Evolutionary conservation across 1,284 basidiomycete genomes (phyloP), one percentile per base, ranked within the genome.

Genomic region (Puccinia horiana): DNA sequence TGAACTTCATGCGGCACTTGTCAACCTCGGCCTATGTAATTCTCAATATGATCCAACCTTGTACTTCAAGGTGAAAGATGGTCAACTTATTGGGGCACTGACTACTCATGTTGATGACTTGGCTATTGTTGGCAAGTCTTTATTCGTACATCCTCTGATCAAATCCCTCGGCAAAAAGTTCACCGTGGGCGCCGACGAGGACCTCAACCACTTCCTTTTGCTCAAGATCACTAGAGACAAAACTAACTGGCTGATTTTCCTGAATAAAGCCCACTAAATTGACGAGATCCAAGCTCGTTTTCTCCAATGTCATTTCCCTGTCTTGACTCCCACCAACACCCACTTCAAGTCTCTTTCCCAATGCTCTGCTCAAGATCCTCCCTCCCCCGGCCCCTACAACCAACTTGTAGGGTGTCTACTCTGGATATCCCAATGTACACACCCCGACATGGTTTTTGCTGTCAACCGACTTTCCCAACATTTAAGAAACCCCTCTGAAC

Each of bases 401-500:
- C 49, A 23, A 52, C 49, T 52, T 4, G 23, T 52, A 20, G 49
- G 49, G 16, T 8, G 16, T 23, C 72, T 75, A 6, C 26, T 54
- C 54, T n/a, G n/a, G n/a, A n/a, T n/a, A n/a, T n/a, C n/a, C n/a
- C 72, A 75, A 54, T 75, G 72, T 44, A 75, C 72, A 12, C 4
- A 35, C 20, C 72, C 72, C 29, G 72, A 75, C 54, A 35, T 75
- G 11, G 5, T n/a, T 20, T 75, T 52, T 75, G 72, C 47, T 54
- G 72, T 75, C 12, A 75, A 75, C 47, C 5, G 26, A 29, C 49
- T 75, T 12, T 75, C 72, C 8, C 72, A 75, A 35, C n/a, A 32
- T 32, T n/a, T 75, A 11, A 37, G 32, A 12, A 16, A 54, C 42
- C 35, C 35, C 20, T 29, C 47, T 8, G 23, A 29, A 26, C 8